A percentile compares a stretch with the other conserved stretches of the same genome.
Evolutionary conservation across 2,329 filamentous ascomycete genomes (phyloP).

Genomic region (Colletotrichum sp.): DNA sequence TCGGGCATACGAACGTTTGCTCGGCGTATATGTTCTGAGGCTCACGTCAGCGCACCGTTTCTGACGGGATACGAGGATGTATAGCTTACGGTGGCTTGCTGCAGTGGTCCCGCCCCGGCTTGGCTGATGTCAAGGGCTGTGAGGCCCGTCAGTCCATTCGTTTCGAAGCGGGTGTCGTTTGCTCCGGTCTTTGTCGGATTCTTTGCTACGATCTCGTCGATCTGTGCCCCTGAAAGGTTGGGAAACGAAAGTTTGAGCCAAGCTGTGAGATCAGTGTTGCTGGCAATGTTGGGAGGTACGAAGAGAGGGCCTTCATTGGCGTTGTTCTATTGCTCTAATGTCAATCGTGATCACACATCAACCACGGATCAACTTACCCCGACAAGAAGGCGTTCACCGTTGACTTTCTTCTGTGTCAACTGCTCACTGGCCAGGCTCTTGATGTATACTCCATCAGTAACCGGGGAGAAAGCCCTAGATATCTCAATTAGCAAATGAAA

Average conservation of each 20-base stretch:
- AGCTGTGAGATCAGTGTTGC: conserved; percentile 38
- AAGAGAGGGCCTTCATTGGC: conserved; percentile 55
- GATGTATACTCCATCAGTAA: conserved; percentile 37
- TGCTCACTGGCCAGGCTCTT: conserved; percentile 31
- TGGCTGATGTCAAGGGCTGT: conserved; percentile 43
- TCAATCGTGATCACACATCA: neutral
- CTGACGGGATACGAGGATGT: neutral
- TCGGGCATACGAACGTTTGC: conserved; percentile 58
- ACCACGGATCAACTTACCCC: neutral
- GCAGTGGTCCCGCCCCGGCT: conserved; percentile 57
- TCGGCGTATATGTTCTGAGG: conserved; percentile 59
- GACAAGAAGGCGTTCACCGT: conserved; percentile 25
- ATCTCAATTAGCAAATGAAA: neutral
- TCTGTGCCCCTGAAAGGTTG: conserved; percentile 9
- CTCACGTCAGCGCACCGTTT: conserved; percentile 24
- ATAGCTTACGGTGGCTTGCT: conserved; percentile 28
- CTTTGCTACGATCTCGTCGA: conserved; percentile 44
- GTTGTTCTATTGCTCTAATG: conserved; percentile 36
- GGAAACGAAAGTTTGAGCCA: conserved; percentile 38
- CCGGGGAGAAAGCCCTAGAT: conserved; percentile 32
- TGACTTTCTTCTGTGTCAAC: conserved; percentile 31
- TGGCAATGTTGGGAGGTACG: conserved; percentile 47
- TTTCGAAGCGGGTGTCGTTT: conserved; percentile 17
- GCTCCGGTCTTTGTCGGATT: conserved; percentile 27
- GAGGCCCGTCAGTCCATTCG: neutral